Base-by-base conservation (phyloP, 2,329 filamentous ascomycete species). In the Fusarium incarnatum region DNA sequence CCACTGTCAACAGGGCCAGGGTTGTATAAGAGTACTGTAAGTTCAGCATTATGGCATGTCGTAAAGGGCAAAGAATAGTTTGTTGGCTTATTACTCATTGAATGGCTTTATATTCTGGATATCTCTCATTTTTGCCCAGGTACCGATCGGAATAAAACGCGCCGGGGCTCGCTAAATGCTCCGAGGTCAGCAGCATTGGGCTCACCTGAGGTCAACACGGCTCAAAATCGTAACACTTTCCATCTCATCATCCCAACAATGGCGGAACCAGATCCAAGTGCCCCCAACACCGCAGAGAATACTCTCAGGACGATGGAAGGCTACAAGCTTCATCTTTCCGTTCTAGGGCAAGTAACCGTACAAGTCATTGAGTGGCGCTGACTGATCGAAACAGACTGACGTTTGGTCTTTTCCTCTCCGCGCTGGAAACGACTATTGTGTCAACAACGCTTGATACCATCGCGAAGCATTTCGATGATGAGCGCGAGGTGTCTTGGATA, bases 51-150 rank as follows among this genome's bases (percentile, higher is more conserved):
- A 41, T 53, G 23, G 11, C 49, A 40, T 22, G 15, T 32, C 30
- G 1, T 16, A 7, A 16, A 50, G 7, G 28, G 9, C 23, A 10
- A 7, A 4, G 25, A 22, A 18, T 30, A 37, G 12, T 5, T 4
- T 23, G 4, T n/a, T 9, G 4, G 4, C 23, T 25, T 22, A 23
- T 34, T 13, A 13, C 3, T 12, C 5, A 13, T 9, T 15, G 7
- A 10, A 10, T 28, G 20, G 5, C 11, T 41, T 53, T 41, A 41
- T 53, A 53, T 13, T 18, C 34, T 53, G 8, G 28, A 28, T 27
- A 4, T 0, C 7, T 6, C 20, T 2, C 6, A 9, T 9, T 11
- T 41, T 9, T 37, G n/a, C n/a, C 0, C 5, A 32, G 2, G 12
- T 13, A 20, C 9, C 1, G 11, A 12, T 48, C 45, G 18, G 7